Evolutionary conservation across 2,329 filamentous ascomycete species (phyloP), one percentile per base, ranked within the genome.

Genomic region (Dothideomycetes sp.): DNA sequence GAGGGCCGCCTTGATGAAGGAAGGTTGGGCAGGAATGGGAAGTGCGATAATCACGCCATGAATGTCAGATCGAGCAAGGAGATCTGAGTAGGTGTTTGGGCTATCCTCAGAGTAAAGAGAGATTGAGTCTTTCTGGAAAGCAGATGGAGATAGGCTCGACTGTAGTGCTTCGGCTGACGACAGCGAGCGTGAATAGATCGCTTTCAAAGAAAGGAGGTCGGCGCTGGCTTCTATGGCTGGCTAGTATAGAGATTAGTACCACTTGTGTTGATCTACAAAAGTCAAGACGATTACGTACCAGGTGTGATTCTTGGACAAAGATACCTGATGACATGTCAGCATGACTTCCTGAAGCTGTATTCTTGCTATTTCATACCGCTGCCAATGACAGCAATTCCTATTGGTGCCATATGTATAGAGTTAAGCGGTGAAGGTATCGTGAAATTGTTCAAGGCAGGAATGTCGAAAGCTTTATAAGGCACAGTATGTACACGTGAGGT

Each of bases 131-230:
- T 27, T n/a, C n/a, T 27, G 22, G 22, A 27, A 27, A 27, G 12
- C 22, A 30, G 42, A 36, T 12, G 43, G 36, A 17, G 17, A 27
- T 15, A 64, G 57, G 15, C 66, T 61, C 2, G 59, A 54, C 12
- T 62, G 60, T 3, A 69, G 59, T 11, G 54, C 56, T 46, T 70
- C 52, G n/a, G 76, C 77, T 1, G 77, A 77, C 14, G 64, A 58
- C 37, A 73, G 65, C 9, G 74, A 75, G 38, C 79, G 73, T 3
- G 77, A 81, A 60, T 79, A 84, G 47, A 81, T 65, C 16, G 77
- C 77, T 59, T 76, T 80, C 47, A 84, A 68, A 1, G 41, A 38
- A 10, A 60, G 56, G 9, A 82, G 60, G 29, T 52, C 40, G 7
- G 65, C 53, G 39, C 61, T 66, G 19, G 70, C 66, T 47, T 72